Evolutionary conservation across 257 asterid genomes (phyloP).

Genomic region (Solanum chilense): DNA sequence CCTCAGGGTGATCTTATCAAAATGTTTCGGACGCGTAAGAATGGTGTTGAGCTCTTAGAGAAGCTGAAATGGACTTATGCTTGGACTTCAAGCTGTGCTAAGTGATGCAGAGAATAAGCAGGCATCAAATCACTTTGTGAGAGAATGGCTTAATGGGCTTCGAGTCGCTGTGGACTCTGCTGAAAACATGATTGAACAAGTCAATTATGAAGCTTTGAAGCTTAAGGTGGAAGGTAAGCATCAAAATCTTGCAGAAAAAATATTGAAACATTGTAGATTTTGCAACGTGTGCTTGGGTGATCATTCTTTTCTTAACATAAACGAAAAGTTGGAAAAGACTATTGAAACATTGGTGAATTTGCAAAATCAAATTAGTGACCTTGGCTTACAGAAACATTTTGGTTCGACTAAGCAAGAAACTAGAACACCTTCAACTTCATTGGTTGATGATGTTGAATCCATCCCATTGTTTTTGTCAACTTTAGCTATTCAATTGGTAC

Average conservation of each 20-base stretch:
- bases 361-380: not conserved
- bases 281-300: not conserved
- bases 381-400: not conserved
- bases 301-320: not conserved
- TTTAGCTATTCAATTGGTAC: too few relatives aligned
- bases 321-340: not conserved
- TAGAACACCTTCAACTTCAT: conserved; percentile 1
- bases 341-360: not conserved
- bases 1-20: not conserved
- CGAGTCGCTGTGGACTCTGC: not conserved
- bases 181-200: not conserved
- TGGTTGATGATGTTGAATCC: too few relatives aligned
- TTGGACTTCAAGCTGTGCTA: not conserved
- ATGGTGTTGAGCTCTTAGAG: not conserved
- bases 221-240: not conserved
- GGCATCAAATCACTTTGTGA: not conserved
- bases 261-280: too few relatives aligned
- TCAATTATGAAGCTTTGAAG: not conserved
- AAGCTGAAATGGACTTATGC: not conserved
- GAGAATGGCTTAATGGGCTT: not conserved
- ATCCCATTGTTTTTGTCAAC: too few relatives aligned
- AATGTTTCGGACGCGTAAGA: not conserved
- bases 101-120: conserved; percentile 8
- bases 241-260: not conserved
- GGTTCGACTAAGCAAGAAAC: not conserved